Conservation (phyloP, 129 eudicot genomes). For the Lactuca sativa region DNA sequence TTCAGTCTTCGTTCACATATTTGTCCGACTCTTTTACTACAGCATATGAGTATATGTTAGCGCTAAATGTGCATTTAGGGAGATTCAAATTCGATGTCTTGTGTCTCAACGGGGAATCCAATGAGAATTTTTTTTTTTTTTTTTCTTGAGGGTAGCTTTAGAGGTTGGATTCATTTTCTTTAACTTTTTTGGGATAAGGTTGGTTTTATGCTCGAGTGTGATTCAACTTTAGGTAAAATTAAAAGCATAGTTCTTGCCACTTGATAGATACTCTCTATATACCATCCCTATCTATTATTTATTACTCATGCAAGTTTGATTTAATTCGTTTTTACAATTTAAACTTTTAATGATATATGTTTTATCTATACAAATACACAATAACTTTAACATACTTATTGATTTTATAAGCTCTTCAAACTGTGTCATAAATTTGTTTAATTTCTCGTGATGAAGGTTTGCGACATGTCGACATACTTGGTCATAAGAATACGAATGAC, state of each 20-base stretch:
- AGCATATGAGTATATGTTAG: background rate
- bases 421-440: too few relatives aligned
- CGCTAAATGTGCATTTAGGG: background rate
- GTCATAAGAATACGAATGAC: conserved; percentile 2
- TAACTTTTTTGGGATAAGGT: conserved; percentile 43
- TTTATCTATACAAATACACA: too few relatives aligned
- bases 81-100: conserved; percentile 16
- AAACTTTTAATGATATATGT: too few relatives aligned
- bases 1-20: background rate
- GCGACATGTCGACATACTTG: conserved; percentile 19
- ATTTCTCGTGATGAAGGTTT: conserved; percentile 7
- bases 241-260: conserved; percentile 38
- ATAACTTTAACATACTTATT: too few relatives aligned
- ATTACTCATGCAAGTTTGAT: background rate
- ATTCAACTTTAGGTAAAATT: conserved; percentile 39
- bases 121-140: conserved; percentile 18
- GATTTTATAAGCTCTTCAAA: too few relatives aligned
- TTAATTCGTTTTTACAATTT: background rate
- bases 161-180: conserved; percentile 36
- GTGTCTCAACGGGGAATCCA: conserved; percentile 36
- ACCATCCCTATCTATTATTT: conserved; percentile 11
- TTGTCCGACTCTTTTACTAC: background rate
- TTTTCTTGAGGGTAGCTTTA: conserved; percentile 24
- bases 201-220: conserved; percentile 43
- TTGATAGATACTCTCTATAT: conserved; percentile 24